phyloP scores from a whole-genome alignment of 2,329 filamentous ascomycete species.

The Beauveria asiatica region DNA sequence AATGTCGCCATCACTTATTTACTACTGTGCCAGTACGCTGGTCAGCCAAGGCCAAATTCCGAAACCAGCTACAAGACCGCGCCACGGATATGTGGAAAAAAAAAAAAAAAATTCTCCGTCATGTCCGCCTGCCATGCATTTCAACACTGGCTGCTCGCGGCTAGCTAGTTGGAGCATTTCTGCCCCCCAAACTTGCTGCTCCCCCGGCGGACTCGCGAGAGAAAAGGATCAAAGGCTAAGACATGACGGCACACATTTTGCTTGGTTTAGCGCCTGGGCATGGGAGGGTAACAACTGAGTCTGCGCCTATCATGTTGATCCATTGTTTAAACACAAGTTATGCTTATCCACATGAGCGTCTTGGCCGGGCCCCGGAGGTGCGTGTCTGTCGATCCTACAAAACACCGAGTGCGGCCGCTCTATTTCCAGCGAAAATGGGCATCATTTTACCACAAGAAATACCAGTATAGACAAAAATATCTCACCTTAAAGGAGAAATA shows the following conservation, averaged over 20 bases:
- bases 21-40: too few relatives aligned
- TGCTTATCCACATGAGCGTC: conserved; percentile 8
- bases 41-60: too few relatives aligned
- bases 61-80: not conserved
- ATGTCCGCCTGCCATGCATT: too few relatives aligned
- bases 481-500: not conserved
- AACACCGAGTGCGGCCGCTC: not conserved
- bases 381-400: not conserved
- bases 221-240: not conserved
- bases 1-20: not conserved
- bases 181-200: not conserved
- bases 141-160: not conserved
- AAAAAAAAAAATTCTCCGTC: too few relatives aligned
- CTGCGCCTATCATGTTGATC: not conserved
- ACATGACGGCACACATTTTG: not conserved
- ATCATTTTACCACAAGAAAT: not conserved
- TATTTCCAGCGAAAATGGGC: not conserved
- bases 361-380: not conserved
- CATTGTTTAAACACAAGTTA: not conserved
- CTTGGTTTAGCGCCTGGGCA: conserved; percentile 1
- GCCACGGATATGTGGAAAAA: not conserved
- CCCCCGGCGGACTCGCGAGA: not conserved
- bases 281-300: not conserved
- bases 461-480: not conserved
- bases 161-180: not conserved